These are phyloP conservation scores for Conringia planisiliqua DNA, from an alignment of 345 rosid genomes.

Conservation along the genomic window DNA sequence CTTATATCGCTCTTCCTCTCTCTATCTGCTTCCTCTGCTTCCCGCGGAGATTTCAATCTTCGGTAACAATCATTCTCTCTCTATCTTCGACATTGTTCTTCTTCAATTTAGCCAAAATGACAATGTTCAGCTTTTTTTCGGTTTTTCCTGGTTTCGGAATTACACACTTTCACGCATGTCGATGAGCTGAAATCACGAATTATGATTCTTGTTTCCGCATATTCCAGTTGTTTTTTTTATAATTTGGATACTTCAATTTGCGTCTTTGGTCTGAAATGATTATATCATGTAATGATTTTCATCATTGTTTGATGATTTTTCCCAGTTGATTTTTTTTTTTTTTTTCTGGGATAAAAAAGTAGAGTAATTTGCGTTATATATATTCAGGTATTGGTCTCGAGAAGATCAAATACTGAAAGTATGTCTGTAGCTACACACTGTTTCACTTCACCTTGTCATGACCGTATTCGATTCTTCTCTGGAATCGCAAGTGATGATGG, in stretches of 20 bases:
- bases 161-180: too few species aligned
- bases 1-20: slow-evolving; percentile 5
- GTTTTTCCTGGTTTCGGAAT: not conserved
- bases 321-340: not conserved
- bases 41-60: slow-evolving; percentile 23
- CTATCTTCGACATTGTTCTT: not conserved
- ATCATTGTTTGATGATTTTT: not conserved
- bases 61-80: not conserved
- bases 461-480: slow-evolving; percentile 36
- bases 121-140: not conserved
- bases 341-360: not conserved
- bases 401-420: slow-evolving; percentile 25
- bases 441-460: slow-evolving; percentile 41
- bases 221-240: not conserved
- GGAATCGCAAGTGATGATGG: slow-evolving; percentile 27
- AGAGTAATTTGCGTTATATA: not conserved
- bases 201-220: not conserved
- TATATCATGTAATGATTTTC: not conserved
- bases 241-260: not conserved
- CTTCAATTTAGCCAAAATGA: not conserved
- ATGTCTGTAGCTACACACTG: slow-evolving; percentile 61
- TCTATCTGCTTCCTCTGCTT: slow-evolving; percentile 12
- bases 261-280: not conserved
- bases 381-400: slow-evolving; percentile 24
- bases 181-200: too few species aligned